Percentiles rank a stretch among this genome's conserved stretches.
Conservation (phyloP, 208 protist species). For the Herpetomonas samuelpessoai region DNA sequence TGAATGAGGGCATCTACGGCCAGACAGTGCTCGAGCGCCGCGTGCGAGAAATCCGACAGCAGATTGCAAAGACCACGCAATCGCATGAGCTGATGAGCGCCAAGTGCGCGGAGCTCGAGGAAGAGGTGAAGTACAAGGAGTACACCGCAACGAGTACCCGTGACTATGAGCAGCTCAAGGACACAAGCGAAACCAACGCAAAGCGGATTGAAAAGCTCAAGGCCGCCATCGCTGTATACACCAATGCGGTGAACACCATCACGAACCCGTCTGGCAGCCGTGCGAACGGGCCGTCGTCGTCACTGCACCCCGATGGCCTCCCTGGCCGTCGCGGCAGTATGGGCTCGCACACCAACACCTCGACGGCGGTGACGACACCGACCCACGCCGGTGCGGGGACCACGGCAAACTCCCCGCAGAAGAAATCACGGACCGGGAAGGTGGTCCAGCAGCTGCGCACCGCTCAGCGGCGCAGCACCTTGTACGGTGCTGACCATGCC, state of each 20-base stretch:
- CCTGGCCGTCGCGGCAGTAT: background rate
- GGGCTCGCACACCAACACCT: background rate
- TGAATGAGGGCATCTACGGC: slow-evolving; percentile 70
- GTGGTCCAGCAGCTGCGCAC: background rate
- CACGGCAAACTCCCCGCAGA: too few species aligned
- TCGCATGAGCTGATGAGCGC: slow-evolving; percentile 25
- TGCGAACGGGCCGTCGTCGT: too few species aligned
- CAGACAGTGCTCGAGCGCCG: slow-evolving; percentile 40
- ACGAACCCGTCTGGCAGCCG: background rate
- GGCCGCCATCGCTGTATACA: slow-evolving; percentile 48
- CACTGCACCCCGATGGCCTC: too few species aligned
- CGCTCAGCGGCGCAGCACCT: background rate
- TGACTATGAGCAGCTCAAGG: slow-evolving; percentile 45
- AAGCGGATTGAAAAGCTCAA: slow-evolving; percentile 23
- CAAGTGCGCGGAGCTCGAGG: slow-evolving; percentile 43
- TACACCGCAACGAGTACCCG: slow-evolving; percentile 40
- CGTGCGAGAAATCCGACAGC: slow-evolving; percentile 27
- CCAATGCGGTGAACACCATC: slow-evolving; percentile 19
- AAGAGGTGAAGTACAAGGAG: slow-evolving; percentile 22
- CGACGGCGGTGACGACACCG: background rate
- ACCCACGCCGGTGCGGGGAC: background rate
- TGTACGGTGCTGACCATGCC: background rate
- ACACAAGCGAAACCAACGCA: slow-evolving; percentile 22
- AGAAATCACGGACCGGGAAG: background rate
- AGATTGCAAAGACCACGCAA: slow-evolving; percentile 24